Base-by-base conservation (phyloP, 2,329 filamentous ascomycete genomes). In the Monosporascus sp. region DNA sequence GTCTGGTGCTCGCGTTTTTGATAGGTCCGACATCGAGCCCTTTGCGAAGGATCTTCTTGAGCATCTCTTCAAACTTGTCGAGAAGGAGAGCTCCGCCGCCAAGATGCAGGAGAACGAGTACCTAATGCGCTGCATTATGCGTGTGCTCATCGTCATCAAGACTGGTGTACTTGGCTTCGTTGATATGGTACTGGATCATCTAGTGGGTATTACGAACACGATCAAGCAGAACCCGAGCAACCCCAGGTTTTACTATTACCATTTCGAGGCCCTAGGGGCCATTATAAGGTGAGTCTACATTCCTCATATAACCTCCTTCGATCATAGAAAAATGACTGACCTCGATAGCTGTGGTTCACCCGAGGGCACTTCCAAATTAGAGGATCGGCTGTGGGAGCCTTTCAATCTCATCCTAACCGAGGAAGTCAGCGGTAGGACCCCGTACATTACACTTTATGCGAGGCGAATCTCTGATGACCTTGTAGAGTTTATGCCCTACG, bases 81-180 rank as follows among this genome's bases (percentile, higher is more conserved):
- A 95, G 67, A 90, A 88, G 67, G 88, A 96, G 63, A 79, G 81
- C 4, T 87, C 88, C 11, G 88, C 95, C 1, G 85, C 93, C 59
- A 99, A 97, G 78, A 85, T 99, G 57, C 94, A 99, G 68, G 94
- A 99, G 73, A 99, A 99, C 67, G 94, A 99, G 69, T 99, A 97
- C 70, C 72, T 99, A 66, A 97, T 99, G 92, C 90, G 91, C 64
- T 99, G 94, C 65, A 91, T 97, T 53, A 99, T 99, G 94, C 85
- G 94, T 63, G 93, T 99, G 14, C 78, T 99, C 56, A 91, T 99
- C 60, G 92, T 97, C 59, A 88, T 97, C 71, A 90, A 88, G 68
- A 92, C 96, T 48, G 88, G 85, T 27, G 84, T 93, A 16, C 73
- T 86, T 2, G 80, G 85, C 1, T 85, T 94, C 48, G 79, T 87